A percentile compares a stretch with the other conserved stretches of the same genome.
Conservation (phyloP, 345 rosid species). For the Ceriops zippeliana region DNA sequence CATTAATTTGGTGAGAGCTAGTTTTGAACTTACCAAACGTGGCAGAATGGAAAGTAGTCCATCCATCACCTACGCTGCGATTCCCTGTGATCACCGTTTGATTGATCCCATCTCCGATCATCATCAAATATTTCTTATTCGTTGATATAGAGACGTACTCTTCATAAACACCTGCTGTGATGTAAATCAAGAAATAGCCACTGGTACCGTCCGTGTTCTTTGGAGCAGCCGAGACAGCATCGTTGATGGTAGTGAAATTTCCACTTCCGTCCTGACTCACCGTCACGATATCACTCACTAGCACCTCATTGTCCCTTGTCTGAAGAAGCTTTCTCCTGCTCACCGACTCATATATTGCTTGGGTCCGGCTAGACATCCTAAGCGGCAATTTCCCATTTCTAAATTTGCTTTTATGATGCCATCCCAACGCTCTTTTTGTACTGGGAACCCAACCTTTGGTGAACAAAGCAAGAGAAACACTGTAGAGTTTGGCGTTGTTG, state of each 20-base stretch:
- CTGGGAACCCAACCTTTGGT: conserved; percentile 74
- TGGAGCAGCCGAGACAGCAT: conserved; percentile 71
- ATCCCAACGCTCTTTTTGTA: conserved; percentile 24
- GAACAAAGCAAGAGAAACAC: conserved; percentile 70
- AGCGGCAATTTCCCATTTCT: conserved; percentile 50
- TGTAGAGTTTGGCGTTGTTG: conserved; percentile 69
- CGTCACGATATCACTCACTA: conserved; percentile 54
- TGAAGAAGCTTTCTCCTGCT: conserved; percentile 55
- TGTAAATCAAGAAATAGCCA: conserved; percentile 76
- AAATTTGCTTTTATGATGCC: conserved; percentile 37
- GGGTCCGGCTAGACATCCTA: conserved; percentile 50
- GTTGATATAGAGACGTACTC: conserved; percentile 68
- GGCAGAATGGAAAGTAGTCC: conserved; percentile 91
- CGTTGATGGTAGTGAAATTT: conserved; percentile 63
- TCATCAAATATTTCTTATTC: conserved; percentile 71
- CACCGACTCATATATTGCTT: conserved; percentile 49
- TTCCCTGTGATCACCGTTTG: conserved; percentile 78
- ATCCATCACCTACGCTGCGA: conserved; percentile 70
- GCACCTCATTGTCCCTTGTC: conserved; percentile 22
- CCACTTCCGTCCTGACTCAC: conserved; percentile 75
- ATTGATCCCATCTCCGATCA: conserved; percentile 86
- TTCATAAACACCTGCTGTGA: conserved; percentile 66
- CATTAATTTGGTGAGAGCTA: neutral
- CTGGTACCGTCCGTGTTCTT: conserved; percentile 45
- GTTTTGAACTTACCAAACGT: conserved; percentile 56